Evolutionary conservation across 345 rosid genomes (phyloP).

Genomic region (Clarkia xantiana): DNA sequence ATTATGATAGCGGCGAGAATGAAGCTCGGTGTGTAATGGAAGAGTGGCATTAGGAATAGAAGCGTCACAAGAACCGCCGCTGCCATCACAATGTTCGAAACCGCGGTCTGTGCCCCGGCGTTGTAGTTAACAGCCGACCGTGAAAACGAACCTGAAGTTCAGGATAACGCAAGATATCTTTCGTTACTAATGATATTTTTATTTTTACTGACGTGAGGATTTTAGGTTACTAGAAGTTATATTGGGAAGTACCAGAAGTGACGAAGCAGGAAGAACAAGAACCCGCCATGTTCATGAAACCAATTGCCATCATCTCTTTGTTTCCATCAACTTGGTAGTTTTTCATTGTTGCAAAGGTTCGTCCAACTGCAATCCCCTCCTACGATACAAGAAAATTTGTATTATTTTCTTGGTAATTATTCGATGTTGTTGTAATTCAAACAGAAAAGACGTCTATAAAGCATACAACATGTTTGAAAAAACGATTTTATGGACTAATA

Average conservation of each 20-base stretch:
- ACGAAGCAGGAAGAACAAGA: slow-evolving; percentile 90
- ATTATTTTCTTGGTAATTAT: no score
- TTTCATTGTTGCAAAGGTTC: slow-evolving; percentile 80
- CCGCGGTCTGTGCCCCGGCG: slow-evolving; percentile 81
- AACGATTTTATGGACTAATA: no score
- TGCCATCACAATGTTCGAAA: slow-evolving; percentile 80
- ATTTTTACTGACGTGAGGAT: no score
- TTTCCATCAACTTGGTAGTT: slow-evolving; percentile 93
- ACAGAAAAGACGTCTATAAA: no score
- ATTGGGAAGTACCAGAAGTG: no score
- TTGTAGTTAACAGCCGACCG: slow-evolving; percentile 85
- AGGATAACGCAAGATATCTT: no score
- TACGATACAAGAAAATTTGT: no score
- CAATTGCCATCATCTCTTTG: slow-evolving; percentile 98
- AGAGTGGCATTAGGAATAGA: slow-evolving; percentile 84
- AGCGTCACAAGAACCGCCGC: slow-evolving; percentile 76
- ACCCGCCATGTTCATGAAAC: slow-evolving; percentile 92
- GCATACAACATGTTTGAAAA: no score
- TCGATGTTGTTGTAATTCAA: no score
- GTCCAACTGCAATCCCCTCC: slow-evolving; percentile 99
- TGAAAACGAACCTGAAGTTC: slow-evolving; percentile 86
- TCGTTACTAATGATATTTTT: no score
- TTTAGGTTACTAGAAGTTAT: slow-evolving; percentile 58
- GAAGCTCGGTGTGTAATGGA: slow-evolving; percentile 80
- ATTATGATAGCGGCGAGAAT: slow-evolving; percentile 82